phyloP scores from a whole-genome alignment of 768 basidiomycete genomes.

The Hortiboletus flavorubellus region DNA sequence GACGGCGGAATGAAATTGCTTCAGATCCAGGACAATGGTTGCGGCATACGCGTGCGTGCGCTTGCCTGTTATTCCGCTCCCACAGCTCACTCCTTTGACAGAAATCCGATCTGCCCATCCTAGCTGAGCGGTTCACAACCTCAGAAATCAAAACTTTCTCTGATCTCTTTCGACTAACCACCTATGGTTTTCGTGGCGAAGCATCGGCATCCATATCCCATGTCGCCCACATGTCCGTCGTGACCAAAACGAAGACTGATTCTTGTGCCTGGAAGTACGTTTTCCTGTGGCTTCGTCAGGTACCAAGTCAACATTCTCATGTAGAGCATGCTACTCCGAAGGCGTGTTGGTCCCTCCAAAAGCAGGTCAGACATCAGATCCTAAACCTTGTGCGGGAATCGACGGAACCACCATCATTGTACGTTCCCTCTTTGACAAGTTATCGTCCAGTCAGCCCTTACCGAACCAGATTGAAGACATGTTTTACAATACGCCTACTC shows the following conservation, averaged over 20 bases:
- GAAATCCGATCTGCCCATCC: conserved; percentile 85
- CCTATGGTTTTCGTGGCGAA: conserved; percentile 97
- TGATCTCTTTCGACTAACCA: conserved; percentile 78
- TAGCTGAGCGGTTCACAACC: conserved; percentile 94
- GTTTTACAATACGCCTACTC: conserved; percentile 89
- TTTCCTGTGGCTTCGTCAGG: background rate
- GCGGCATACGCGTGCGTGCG: conserved; percentile 78
- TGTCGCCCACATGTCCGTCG: conserved; percentile 81
- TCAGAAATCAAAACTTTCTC: conserved; percentile 86
- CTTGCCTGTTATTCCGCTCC: background rate
- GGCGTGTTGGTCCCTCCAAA: conserved; percentile 70
- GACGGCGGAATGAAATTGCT: conserved; percentile 94
- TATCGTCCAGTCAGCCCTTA: background rate
- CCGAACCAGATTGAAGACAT: conserved; percentile 81
- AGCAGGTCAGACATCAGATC: conserved; percentile 66
- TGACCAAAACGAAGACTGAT: conserved; percentile 86
- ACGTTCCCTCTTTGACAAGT: conserved; percentile 20
- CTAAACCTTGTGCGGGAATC: conserved; percentile 90
- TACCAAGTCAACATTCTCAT: conserved; percentile 5
- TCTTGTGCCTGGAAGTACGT: conserved; percentile 91
- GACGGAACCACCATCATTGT: conserved; percentile 91
- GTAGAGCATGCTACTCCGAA: conserved; percentile 79
- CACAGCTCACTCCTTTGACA: conserved; percentile 27
- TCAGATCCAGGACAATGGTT: conserved; percentile 96
- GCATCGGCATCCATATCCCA: conserved; percentile 95